Evolutionary conservation across 2,329 filamentous ascomycete genomes (phyloP).

Genomic region (Trichoderma guizhouense): DNA sequence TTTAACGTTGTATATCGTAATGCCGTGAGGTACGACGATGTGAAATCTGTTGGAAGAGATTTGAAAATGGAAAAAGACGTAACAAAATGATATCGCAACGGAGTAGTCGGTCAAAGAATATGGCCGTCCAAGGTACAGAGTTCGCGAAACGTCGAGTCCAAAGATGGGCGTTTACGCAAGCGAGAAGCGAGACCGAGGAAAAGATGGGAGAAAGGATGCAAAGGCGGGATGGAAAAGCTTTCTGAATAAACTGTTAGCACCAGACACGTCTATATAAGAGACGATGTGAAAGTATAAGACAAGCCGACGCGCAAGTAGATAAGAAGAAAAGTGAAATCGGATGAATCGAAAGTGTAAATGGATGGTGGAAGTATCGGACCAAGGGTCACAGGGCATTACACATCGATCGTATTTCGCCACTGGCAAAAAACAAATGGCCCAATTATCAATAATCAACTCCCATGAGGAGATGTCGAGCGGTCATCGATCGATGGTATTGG

Average conservation of each 20-base stretch:
- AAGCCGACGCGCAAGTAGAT: neutral
- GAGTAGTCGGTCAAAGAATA: conserved; percentile 16
- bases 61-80: neutral
- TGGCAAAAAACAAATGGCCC: neutral
- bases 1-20: conserved; percentile 29
- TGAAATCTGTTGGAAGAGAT: conserved; percentile 1
- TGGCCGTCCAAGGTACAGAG: conserved; percentile 13
- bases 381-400: neutral
- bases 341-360: neutral
- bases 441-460: neutral
- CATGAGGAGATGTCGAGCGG: neutral
- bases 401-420: neutral
- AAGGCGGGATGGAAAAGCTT: conserved; percentile 3
- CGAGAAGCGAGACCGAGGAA: conserved; percentile 1
- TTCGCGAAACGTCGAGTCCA: conserved; percentile 7
- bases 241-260: neutral
- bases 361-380: neutral
- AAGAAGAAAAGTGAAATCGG: neutral
- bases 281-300: too few species aligned
- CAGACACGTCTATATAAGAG: neutral
- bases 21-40: conserved; percentile 23
- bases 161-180: conserved; percentile 6
- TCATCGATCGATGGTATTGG: neutral
- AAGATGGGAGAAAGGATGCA: conserved; percentile 3
- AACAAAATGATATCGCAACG: conserved; percentile 19